Conservation (phyloP, 208 protist species). For the Leishmania braziliensis region DNA sequence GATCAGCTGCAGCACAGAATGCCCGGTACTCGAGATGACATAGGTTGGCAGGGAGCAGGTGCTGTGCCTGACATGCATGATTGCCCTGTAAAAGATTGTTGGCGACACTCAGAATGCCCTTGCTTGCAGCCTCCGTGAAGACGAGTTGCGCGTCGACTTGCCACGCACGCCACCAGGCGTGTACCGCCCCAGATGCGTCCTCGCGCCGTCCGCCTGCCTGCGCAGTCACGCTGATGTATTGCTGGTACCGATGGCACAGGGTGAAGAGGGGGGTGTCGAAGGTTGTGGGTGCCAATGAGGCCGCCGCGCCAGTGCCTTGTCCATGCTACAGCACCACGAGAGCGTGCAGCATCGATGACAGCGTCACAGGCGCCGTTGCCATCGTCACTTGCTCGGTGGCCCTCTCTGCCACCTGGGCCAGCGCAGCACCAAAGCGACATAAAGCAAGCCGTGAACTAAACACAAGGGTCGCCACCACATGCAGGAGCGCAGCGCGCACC, state of each 20-base stretch:
- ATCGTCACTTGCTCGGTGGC: background rate
- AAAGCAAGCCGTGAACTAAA: background rate
- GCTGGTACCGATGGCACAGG: slow-evolving; percentile 19
- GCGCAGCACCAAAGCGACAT: background rate
- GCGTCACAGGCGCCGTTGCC: background rate
- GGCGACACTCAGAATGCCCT: background rate
- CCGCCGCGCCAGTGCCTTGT: background rate
- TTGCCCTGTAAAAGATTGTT: background rate
- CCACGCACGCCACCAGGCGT: slow-evolving; percentile 10
- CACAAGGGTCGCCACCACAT: background rate
- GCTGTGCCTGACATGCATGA: background rate
- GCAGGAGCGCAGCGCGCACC: slow-evolving; percentile 20
- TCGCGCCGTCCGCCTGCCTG: background rate
- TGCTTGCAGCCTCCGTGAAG: background rate
- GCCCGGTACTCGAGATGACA: background rate
- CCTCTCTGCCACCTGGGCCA: background rate
- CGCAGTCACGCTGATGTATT: background rate
- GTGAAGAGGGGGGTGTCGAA: background rate
- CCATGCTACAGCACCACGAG: slow-evolving; percentile 6
- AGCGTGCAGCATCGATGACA: slow-evolving; percentile 4
- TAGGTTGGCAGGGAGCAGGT: slow-evolving; percentile 7
- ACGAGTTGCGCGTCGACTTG: slow-evolving; percentile 12
- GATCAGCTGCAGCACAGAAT: slow-evolving; percentile 6
- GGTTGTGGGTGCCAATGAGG: background rate
- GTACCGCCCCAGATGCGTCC: slow-evolving; percentile 1